Percentiles rank a stretch among this genome's conserved stretches.
phyloP scores from a whole-genome alignment of 306 rosid genomes.

The Lagenaria siceraria region DNA sequence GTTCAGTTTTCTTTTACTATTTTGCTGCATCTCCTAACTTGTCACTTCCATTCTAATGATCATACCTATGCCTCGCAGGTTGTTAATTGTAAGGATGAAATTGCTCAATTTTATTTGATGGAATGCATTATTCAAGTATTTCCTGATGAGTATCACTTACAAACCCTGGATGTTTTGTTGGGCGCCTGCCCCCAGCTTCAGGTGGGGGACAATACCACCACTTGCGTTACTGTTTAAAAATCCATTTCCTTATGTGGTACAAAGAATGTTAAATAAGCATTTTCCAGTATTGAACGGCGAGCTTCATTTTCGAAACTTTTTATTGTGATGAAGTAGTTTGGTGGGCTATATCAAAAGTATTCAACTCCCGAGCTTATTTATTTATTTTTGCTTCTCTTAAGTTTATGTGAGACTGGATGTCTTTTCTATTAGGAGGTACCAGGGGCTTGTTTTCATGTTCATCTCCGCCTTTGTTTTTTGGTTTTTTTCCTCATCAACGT shows the following conservation, averaged over 20 bases:
- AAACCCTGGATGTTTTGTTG: constrained; percentile 78
- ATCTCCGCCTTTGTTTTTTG: background rate
- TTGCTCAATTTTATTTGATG: constrained; percentile 88
- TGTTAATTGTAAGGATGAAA: constrained; percentile 92
- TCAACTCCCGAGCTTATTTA: too few relatives aligned
- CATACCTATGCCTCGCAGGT: constrained; percentile 41
- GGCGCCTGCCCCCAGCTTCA: constrained; percentile 98
- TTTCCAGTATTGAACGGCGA: background rate
- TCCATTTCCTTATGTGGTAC: background rate
- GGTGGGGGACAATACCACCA: constrained; percentile 28
- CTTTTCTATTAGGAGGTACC: background rate
- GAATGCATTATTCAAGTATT: constrained; percentile 98
- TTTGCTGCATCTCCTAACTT: background rate
- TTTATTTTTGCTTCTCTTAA: too few relatives aligned
- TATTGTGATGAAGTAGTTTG: background rate
- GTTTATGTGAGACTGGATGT: background rate
- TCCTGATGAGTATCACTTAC: constrained; percentile 97
- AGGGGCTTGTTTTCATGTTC: background rate
- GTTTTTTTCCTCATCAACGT: background rate
- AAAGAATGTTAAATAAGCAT: too few relatives aligned
- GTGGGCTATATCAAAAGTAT: background rate
- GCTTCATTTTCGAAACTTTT: background rate
- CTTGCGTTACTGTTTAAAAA: background rate
- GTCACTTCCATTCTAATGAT: constrained; percentile 3
- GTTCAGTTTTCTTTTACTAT: background rate